These are phyloP conservation scores for Jaminaea rosea DNA, from an alignment of 1,284 basidiomycete species.

Conservation along the genomic window DNA sequence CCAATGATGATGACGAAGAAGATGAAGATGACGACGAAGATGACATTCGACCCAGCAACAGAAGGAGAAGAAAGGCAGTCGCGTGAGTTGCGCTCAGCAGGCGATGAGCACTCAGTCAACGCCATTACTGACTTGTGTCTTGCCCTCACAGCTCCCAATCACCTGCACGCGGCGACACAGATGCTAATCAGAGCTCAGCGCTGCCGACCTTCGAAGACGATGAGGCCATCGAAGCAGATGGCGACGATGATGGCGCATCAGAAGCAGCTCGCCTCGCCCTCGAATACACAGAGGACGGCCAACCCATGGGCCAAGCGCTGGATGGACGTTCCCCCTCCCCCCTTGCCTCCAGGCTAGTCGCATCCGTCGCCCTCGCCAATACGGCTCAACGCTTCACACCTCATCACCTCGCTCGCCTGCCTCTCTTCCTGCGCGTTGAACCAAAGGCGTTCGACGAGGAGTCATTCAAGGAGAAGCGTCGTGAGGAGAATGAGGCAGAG, in stretches of 20 bases:
- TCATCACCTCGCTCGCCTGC: not conserved
- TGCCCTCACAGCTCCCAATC: not conserved
- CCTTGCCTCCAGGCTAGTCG: not conserved
- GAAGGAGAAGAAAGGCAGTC: not conserved
- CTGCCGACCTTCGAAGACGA: not conserved
- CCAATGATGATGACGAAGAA: not conserved
- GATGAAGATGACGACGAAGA: not conserved
- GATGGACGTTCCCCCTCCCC: not conserved
- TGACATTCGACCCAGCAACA: not conserved
- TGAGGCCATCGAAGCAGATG: not conserved
- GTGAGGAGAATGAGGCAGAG: not conserved
- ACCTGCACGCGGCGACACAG: not conserved
- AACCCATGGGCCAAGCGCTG: not conserved
- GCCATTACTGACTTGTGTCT: not conserved
- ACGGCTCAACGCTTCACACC: not conserved
- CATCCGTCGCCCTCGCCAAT: not conserved
- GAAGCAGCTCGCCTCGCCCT: constrained; percentile 1
- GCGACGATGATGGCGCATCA: not conserved
- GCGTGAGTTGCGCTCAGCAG: not conserved
- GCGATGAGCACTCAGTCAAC: not conserved
- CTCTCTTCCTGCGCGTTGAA: not conserved
- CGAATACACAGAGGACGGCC: not conserved
- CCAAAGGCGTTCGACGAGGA: not conserved
- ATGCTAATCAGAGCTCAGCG: not conserved
- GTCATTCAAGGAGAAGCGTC: not conserved